Percentiles rank a stretch among this genome's conserved stretches.
These are phyloP conservation scores for sunflower (Helianthus annuus) DNA, from an alignment of 129 eudicot species.

Conservation along the genomic window DNA sequence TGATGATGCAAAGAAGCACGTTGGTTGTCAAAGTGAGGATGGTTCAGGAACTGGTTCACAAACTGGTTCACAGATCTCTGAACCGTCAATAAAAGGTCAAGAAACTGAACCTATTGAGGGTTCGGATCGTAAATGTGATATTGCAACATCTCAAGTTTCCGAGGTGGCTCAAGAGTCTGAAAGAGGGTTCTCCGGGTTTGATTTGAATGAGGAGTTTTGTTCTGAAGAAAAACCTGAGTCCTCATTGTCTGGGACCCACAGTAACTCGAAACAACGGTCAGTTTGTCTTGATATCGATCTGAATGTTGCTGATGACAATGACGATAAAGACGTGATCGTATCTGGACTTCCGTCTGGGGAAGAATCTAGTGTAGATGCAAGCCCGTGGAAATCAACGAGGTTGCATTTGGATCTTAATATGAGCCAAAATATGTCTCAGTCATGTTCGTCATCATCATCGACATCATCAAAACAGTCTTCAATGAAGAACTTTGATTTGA, in stretches of 20 bases:
- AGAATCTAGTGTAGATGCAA: slow-evolving; percentile 5
- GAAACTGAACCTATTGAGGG: not conserved
- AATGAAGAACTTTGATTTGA: slow-evolving; percentile 51
- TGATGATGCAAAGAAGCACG: slow-evolving; percentile 15
- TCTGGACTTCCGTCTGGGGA: slow-evolving; percentile 14
- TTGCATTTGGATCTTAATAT: slow-evolving; percentile 4
- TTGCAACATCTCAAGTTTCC: slow-evolving; percentile 32
- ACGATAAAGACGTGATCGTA: slow-evolving; percentile 19
- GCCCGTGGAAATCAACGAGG: not conserved
- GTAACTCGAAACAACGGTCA: slow-evolving; percentile 34
- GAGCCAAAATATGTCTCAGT: slow-evolving; percentile 41
- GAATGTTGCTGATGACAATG: slow-evolving; percentile 55
- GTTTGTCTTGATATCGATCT: slow-evolving; percentile 56
- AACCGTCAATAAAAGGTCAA: slow-evolving; percentile 12
- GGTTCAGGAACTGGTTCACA: slow-evolving; percentile 29
- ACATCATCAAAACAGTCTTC: slow-evolving; percentile 54
- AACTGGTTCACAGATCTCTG: slow-evolving; percentile 10
- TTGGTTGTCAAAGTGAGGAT: slow-evolving; percentile 28
- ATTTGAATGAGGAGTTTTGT: slow-evolving; percentile 52
- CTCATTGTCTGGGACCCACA: slow-evolving; percentile 33
- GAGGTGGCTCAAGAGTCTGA: slow-evolving; percentile 48
- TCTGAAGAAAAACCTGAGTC: slow-evolving; percentile 44
- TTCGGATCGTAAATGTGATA: not conserved
- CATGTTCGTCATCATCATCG: slow-evolving; percentile 48
- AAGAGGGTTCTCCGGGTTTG: slow-evolving; percentile 41